These are phyloP conservation scores for Pisolithus microcarpus DNA, from an alignment of 768 basidiomycete species.

Conservation along the genomic window DNA sequence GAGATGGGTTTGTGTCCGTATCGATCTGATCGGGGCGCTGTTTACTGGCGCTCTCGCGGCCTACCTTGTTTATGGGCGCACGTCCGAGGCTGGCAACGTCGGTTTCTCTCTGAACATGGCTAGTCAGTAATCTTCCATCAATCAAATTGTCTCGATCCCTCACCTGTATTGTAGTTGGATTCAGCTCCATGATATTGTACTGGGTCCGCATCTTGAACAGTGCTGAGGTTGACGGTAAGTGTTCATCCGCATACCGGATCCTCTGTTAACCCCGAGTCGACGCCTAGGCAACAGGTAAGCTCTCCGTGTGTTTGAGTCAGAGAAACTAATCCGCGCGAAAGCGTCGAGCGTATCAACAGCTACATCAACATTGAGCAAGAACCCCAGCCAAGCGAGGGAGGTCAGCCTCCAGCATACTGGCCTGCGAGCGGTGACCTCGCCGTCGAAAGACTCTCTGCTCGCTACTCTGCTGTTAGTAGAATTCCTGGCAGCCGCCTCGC, in stretches of 20 bases:
- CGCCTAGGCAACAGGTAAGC: conserved; percentile 10
- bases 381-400: conserved; percentile 30
- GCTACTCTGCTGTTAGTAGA: conserved; percentile 32
- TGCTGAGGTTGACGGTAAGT: conserved; percentile 39
- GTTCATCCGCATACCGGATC: neutral
- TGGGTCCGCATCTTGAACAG: conserved; percentile 39
- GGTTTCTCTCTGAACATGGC: conserved; percentile 38
- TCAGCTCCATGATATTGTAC: conserved; percentile 49
- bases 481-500: too few relatives aligned
- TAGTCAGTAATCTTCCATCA: conserved; percentile 14
- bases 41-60: conserved; percentile 45
- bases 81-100: conserved; percentile 32
- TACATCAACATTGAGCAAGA: conserved; percentile 56
- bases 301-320: neutral
- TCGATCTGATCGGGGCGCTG: conserved; percentile 52
- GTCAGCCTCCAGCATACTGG: conserved; percentile 59
- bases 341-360: conserved; percentile 45
- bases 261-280: neutral
- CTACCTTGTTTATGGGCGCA: conserved; percentile 42
- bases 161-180: conserved; percentile 33
- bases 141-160: neutral
- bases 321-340: conserved; percentile 8
- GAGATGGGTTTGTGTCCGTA: conserved; percentile 43
- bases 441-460: conserved; percentile 46
- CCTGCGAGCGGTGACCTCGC: conserved; percentile 49